Conservation (phyloP, 164 flowering plant species). For the Hamamelis virginiana region DNA sequence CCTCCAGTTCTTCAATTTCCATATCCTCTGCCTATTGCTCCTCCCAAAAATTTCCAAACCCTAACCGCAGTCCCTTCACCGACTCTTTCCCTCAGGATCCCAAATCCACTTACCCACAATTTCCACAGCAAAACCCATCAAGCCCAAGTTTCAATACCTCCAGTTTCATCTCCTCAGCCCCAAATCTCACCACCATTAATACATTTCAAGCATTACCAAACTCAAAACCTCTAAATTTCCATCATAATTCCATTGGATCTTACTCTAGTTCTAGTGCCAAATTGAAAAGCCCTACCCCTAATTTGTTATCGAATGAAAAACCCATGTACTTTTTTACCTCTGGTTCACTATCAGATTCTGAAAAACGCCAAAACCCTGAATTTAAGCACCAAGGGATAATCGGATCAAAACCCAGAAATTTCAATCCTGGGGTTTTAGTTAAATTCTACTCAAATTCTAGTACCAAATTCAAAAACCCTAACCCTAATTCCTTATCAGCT, state of each 20-base stretch:
- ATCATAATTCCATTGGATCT: constrained; percentile 1
- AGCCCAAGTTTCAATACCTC: not conserved
- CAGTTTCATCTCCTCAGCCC: not conserved
- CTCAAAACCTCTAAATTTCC: constrained; percentile 3
- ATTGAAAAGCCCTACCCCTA: constrained; percentile 7
- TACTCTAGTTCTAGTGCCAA: constrained; percentile 14
- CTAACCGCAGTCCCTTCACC: not conserved
- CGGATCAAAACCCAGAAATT: constrained; percentile 3
- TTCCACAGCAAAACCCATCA: not conserved
- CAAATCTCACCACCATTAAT: not conserved
- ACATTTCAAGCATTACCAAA: not conserved
- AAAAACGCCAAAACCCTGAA: constrained; percentile 24
- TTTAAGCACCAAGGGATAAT: constrained; percentile 50
- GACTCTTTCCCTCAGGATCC: not conserved
- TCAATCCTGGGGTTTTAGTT: not conserved
- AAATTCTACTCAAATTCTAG: constrained; percentile 11
- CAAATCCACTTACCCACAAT: not conserved
- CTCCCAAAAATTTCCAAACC: constrained; percentile 6
- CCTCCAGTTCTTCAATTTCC: not conserved
- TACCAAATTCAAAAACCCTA: constrained; percentile 16
- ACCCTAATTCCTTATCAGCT: not conserved
- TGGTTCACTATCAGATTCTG: constrained; percentile 7
- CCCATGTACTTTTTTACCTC: constrained; percentile 22
- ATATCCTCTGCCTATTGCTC: not conserved
- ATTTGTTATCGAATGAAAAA: not conserved